Conservation (phyloP, 192 early-diverging fungal genomes). For the Umbelopsis vinacea region DNA sequence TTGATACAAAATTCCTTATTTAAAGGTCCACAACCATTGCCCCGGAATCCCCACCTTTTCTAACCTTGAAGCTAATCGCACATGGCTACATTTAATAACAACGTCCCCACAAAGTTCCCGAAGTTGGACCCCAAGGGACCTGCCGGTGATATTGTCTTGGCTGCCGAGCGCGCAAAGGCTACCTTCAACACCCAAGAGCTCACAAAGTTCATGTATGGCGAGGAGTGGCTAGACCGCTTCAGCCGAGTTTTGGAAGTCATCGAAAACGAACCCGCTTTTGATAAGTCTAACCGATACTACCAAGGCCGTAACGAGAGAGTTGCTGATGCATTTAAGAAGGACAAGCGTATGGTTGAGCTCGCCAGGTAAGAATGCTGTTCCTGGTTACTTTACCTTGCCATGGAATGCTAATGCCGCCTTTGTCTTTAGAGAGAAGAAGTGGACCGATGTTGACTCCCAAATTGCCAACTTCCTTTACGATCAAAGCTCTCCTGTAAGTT, state of each 20-base stretch:
- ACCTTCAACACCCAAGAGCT: slow-evolving; percentile 69
- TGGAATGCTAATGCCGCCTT: neutral
- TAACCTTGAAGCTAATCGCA: neutral
- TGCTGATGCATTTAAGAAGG: slow-evolving; percentile 62
- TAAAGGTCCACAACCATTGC: neutral
- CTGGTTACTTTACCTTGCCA: neutral
- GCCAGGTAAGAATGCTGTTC: slow-evolving; percentile 40
- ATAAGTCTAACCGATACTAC: slow-evolving; percentile 72
- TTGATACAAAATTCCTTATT: slow-evolving; percentile 12
- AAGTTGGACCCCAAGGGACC: slow-evolving; percentile 51
- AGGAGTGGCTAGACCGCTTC: slow-evolving; percentile 61
- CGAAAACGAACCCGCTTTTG: slow-evolving; percentile 73
- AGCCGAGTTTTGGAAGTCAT: slow-evolving; percentile 63
- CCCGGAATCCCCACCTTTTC: slow-evolving; percentile 15
- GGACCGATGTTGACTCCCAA: slow-evolving; percentile 54
- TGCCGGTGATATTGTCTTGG: slow-evolving; percentile 55
- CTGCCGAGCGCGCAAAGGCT: slow-evolving; percentile 68
- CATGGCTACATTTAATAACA: slow-evolving; percentile 33
- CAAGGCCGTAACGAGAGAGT: slow-evolving; percentile 73
- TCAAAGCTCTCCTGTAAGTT: slow-evolving; percentile 59
- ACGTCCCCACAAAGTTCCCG: slow-evolving; percentile 46
- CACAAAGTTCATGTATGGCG: slow-evolving; percentile 68
- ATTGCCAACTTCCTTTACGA: slow-evolving; percentile 61
- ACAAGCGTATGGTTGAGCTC: slow-evolving; percentile 66
- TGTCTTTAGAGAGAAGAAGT: slow-evolving; percentile 53